These are phyloP conservation scores for Lipomyces lipofer DNA, from an alignment of 805 yeast species.

Conservation along the genomic window DNA sequence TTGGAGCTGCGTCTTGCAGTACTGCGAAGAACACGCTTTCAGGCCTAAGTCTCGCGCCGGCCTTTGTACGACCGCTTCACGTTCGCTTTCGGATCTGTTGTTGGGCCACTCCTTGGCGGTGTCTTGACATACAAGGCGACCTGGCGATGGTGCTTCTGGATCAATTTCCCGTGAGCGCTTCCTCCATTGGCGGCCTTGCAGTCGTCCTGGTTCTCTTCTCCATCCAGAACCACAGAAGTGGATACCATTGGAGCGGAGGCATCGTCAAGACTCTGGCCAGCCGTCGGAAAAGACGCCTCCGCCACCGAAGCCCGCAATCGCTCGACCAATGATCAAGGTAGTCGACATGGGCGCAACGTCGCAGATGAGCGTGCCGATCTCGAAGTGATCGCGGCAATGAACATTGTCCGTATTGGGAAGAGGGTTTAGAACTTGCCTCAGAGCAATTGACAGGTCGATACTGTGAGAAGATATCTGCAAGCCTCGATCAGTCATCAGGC, in stretches of 20 bases:
- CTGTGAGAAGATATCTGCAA: too few relatives aligned
- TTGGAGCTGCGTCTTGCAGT: too few relatives aligned
- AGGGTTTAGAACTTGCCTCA: slow-evolving; percentile 10
- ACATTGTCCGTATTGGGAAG: too few relatives aligned
- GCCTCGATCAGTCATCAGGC: too few relatives aligned
- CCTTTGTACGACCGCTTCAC: too few relatives aligned
- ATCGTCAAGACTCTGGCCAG: too few relatives aligned
- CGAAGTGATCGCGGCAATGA: too few relatives aligned
- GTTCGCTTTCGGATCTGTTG: slow-evolving; percentile 44
- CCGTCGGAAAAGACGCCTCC: slow-evolving; percentile 69
- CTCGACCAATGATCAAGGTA: slow-evolving; percentile 67
- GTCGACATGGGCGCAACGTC: slow-evolving; percentile 43
- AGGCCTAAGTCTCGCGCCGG: too few relatives aligned
- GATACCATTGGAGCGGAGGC: too few relatives aligned
- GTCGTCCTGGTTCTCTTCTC: neutral
- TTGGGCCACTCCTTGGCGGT: slow-evolving; percentile 59
- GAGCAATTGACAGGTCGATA: neutral
- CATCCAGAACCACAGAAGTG: too few relatives aligned
- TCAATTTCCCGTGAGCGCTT: too few relatives aligned
- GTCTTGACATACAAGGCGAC: slow-evolving; percentile 46
- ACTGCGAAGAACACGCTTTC: too few relatives aligned
- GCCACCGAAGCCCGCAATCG: slow-evolving; percentile 69
- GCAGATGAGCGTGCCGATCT: slow-evolving; percentile 36
- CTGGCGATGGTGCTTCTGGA: slow-evolving; percentile 58
- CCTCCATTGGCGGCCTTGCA: slow-evolving; percentile 32